phyloP scores from a whole-genome alignment of 352 stramenopile genomes.

The Globisporangium irregulare region DNA sequence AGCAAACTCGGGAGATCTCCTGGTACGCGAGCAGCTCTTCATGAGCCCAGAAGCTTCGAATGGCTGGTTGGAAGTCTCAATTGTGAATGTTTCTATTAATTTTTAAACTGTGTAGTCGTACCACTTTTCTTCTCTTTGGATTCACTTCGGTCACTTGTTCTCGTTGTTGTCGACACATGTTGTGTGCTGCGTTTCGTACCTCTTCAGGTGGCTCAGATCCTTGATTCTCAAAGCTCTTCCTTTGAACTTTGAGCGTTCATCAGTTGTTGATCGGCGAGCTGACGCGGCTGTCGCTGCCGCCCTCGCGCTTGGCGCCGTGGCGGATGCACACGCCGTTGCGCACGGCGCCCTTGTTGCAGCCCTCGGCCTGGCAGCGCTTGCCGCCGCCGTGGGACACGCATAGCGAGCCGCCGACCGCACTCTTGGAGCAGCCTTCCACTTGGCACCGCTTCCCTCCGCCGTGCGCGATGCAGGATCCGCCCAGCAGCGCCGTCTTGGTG shows the following conservation, averaged over 20 bases:
- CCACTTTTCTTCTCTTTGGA: not conserved
- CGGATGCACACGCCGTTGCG: constrained; percentile 86
- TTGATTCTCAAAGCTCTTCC: constrained; percentile 1
- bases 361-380: constrained; percentile 67
- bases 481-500: constrained; percentile 74
- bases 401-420: constrained; percentile 55
- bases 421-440: constrained; percentile 61
- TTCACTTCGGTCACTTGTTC: not conserved
- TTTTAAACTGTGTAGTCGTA: not conserved
- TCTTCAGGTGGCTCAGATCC: constrained; percentile 1
- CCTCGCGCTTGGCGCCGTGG: constrained; percentile 71
- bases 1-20: not conserved
- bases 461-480: constrained; percentile 79
- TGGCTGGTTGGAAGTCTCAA: not conserved
- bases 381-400: constrained; percentile 74
- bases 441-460: constrained; percentile 80
- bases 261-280: constrained; percentile 17
- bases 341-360: constrained; percentile 83
- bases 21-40: not conserved
- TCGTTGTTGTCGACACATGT: not conserved
- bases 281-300: constrained; percentile 17
- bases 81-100: not conserved
- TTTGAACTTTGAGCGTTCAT: constrained; percentile 3
- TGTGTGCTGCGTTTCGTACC: not conserved
- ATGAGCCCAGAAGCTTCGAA: not conserved